Base-by-base conservation (phyloP, 257 asterid genomes). In the Penstemon davidsonii region DNA sequence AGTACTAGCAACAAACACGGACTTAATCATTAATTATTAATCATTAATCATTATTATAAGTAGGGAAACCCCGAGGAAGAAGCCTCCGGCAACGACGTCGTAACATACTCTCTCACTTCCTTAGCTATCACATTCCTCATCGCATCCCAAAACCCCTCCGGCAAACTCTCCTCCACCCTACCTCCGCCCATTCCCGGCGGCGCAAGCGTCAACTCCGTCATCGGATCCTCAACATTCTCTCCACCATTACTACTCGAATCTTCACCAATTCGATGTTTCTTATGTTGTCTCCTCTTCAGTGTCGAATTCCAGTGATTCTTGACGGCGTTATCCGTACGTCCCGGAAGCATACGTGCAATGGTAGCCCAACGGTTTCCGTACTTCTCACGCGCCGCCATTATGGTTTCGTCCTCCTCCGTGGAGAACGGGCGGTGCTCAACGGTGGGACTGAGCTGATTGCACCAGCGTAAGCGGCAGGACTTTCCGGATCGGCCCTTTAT, bases 361-460 rank as follows among this genome's bases (percentile, higher is more conserved):
- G 94, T 88, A 18, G 97, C 97, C 97, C 97, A 90, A 4, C 95
- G 66, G 69, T 90, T 90, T 0, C 94, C 97, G 67, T 88, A 81
- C 66, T 59, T 73, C 0, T 73, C 76, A 76, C 86, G 95, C 54
- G 97, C 96, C 12, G 86, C 89, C 61, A 86, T 6, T 70, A 90
- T 88, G 57, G 80, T 54, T 3, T 86, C 88, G 49, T 90, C 97
- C 76, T 88, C 96, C 8, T 74, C 83, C 18, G 85, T 57, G 12
- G 96, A 84, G 67, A 88, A 90, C 2, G 97, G 89, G 6, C 97
- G 88, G 85, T 86, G 97, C 81, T 90, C 84, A 12, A 90, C 96
- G 8, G 18, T 74, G 0, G 97, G 97, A 55, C 96, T 81, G 50
- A 90, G 85, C 77, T 90, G 97, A 61, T 90, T 90, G 76, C 97